A percentile compares a stretch with the other conserved stretches of the same genome.
phyloP scores from a whole-genome alignment of 768 basidiomycete species.

The Lentinus brumalis region DNA sequence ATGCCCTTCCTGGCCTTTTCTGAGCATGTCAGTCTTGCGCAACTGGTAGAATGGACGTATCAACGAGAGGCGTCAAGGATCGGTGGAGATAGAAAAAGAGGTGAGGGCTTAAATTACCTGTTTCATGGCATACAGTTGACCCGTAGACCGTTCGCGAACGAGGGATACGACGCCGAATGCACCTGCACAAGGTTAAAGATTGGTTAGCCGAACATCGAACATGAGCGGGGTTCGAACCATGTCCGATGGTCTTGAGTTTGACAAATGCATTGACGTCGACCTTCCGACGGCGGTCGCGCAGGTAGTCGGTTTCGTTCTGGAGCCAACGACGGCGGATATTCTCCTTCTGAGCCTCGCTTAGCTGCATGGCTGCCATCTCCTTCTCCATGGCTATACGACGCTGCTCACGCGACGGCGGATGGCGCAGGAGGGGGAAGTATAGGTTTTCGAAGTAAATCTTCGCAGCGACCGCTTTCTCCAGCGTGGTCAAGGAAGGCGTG shows the following conservation, averaged over 20 bases:
- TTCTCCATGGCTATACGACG: constrained; percentile 84
- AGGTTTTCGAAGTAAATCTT: constrained; percentile 94
- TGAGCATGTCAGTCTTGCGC: constrained; percentile 89
- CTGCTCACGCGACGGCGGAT: constrained; percentile 84
- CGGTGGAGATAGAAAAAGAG: constrained; percentile 2
- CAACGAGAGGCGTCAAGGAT: constrained; percentile 26
- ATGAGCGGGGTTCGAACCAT: constrained; percentile 56
- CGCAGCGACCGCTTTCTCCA: constrained; percentile 91
- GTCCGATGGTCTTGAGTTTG: constrained; percentile 92
- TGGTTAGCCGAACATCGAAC: constrained; percentile 24
- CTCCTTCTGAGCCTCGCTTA: constrained; percentile 72
- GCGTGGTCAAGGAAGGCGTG: constrained; percentile 83
- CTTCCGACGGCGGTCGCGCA: constrained; percentile 81
- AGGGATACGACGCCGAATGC: constrained; percentile 97
- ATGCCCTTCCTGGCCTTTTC: constrained; percentile 96
- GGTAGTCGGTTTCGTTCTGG: constrained; percentile 87
- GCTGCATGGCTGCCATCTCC: constrained; percentile 76
- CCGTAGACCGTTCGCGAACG: constrained; percentile 78
- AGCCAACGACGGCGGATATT: constrained; percentile 73
- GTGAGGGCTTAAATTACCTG: constrained; percentile 53
- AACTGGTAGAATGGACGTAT: constrained; percentile 47
- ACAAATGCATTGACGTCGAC: constrained; percentile 85
- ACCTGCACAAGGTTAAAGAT: constrained; percentile 46
- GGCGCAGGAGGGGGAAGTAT: constrained; percentile 84
- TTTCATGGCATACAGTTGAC: constrained; percentile 93